Percentiles rank a stretch among this genome's conserved stretches.
Conservation (phyloP, 768 basidiomycete species). For the Termitomyces sp. region DNA sequence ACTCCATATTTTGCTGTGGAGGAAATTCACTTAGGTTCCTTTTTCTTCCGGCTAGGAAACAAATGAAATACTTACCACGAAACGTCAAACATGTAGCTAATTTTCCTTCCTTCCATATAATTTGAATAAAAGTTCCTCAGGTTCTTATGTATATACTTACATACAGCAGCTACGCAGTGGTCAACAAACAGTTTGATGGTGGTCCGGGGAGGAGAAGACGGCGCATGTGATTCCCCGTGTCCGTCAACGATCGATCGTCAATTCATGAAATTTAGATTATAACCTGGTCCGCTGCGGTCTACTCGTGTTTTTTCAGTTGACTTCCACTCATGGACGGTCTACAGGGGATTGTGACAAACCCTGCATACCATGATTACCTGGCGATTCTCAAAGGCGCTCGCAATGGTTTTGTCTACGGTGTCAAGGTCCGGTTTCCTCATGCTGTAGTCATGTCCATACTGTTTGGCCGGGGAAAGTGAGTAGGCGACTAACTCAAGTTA, state of each 20-base stretch:
- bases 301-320: not conserved
- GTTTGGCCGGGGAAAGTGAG: constrained; percentile 89
- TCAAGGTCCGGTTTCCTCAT: constrained; percentile 92
- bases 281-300: constrained; percentile 1
- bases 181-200: not conserved
- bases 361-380: constrained; percentile 84
- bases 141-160: too few species aligned
- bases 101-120: not conserved
- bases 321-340: constrained; percentile 27
- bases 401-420: constrained; percentile 87
- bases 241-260: not conserved
- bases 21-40: not conserved
- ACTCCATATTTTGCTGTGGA: too few species aligned
- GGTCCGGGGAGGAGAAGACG: not conserved
- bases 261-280: not conserved
- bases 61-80: too few species aligned
- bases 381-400: constrained; percentile 93
- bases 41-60: too few species aligned
- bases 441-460: constrained; percentile 94
- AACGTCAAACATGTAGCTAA: not conserved
- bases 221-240: constrained; percentile 18
- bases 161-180: not conserved
- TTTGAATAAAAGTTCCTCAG: not conserved
- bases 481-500: constrained; percentile 17
- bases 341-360: constrained; percentile 55